Evolutionary conservation across 805 yeast genomes (phyloP).

Genomic region (Yamadazyma tumulicola): DNA sequence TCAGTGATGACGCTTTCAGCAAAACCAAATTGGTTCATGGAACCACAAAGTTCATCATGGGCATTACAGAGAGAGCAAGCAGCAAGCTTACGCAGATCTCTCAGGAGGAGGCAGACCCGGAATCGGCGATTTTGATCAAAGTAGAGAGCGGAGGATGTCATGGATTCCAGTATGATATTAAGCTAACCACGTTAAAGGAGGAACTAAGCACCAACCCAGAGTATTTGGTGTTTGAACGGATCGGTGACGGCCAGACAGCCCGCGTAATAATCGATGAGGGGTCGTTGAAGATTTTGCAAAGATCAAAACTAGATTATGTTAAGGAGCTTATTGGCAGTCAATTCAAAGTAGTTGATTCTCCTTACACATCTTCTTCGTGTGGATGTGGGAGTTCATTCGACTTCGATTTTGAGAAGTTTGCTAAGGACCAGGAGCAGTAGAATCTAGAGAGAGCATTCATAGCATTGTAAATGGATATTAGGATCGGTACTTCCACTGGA

Average conservation of each 20-base stretch:
- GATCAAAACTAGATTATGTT: slow-evolving; percentile 81
- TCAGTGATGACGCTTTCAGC: slow-evolving; percentile 26
- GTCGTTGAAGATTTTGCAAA: slow-evolving; percentile 76
- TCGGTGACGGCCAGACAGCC: slow-evolving; percentile 51
- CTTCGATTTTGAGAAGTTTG: slow-evolving; percentile 44
- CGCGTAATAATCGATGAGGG: slow-evolving; percentile 74
- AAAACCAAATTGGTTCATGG: slow-evolving; percentile 35
- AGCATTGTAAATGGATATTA: too few species aligned
- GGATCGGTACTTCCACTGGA: too few species aligned
- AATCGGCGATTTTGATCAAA: slow-evolving; percentile 62
- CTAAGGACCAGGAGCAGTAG: slow-evolving; percentile 16
- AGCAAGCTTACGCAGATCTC: slow-evolving; percentile 52
- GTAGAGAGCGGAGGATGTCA: slow-evolving; percentile 99
- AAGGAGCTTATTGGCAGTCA: slow-evolving; percentile 93
- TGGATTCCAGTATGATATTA: slow-evolving; percentile 87
- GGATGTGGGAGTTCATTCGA: slow-evolving; percentile 48
- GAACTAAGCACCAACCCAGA: slow-evolving; percentile 34
- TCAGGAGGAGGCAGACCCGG: slow-evolving; percentile 50
- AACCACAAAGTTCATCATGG: slow-evolving; percentile 36
- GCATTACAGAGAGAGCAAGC: slow-evolving; percentile 46
- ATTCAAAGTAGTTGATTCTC: slow-evolving; percentile 87
- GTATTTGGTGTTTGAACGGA: slow-evolving; percentile 58
- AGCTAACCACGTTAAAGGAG: slow-evolving; percentile 45
- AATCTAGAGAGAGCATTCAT: too few species aligned
- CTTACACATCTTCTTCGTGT: slow-evolving; percentile 62